phyloP scores from a whole-genome alignment of 495 filamentous ascomycete species.

The Glutinoglossum americanum region DNA sequence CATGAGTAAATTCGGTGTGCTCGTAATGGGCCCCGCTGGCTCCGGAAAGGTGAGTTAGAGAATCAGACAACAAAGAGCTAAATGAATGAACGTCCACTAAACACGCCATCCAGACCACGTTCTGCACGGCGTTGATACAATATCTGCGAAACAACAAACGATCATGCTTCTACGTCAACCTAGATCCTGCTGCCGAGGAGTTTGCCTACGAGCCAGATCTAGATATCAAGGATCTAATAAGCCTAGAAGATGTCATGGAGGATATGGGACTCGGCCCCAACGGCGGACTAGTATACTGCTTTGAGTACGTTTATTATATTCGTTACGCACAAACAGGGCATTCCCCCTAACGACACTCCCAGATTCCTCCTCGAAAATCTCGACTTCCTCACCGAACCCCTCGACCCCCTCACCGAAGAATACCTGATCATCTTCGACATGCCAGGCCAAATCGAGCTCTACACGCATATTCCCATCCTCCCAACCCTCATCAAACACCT shows the following conservation, averaged over 20 bases:
- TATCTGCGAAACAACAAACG: conserved; percentile 75
- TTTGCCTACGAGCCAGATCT: conserved; percentile 85
- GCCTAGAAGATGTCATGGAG: conserved; percentile 95
- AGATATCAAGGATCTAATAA: conserved; percentile 92
- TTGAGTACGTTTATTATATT: conserved; percentile 33
- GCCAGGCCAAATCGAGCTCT: conserved; percentile 96
- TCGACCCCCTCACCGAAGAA: conserved; percentile 78
- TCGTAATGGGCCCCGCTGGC: conserved; percentile 84
- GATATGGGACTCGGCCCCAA: conserved; percentile 87
- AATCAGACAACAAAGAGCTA: background rate
- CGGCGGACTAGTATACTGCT: conserved; percentile 92
- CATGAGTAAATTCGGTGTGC: conserved; percentile 90
- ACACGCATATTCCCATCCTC: conserved; percentile 86
- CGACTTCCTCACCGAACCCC: conserved; percentile 72
- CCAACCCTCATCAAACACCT: conserved; percentile 70
- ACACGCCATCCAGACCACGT: conserved; percentile 46
- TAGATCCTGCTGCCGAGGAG: conserved; percentile 85
- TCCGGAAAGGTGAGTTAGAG: conserved; percentile 46
- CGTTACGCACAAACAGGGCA: background rate
- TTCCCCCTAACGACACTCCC: background rate
- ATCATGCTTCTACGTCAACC: conserved; percentile 90
- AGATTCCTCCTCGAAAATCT: conserved; percentile 79
- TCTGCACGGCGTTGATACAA: conserved; percentile 80
- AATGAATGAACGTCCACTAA: conserved; percentile 2
- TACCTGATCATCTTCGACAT: conserved; percentile 95